Evolutionary conservation across 768 basidiomycete species (phyloP), one percentile per base, ranked within the genome.

Genomic region (Trametes coccinea): DNA sequence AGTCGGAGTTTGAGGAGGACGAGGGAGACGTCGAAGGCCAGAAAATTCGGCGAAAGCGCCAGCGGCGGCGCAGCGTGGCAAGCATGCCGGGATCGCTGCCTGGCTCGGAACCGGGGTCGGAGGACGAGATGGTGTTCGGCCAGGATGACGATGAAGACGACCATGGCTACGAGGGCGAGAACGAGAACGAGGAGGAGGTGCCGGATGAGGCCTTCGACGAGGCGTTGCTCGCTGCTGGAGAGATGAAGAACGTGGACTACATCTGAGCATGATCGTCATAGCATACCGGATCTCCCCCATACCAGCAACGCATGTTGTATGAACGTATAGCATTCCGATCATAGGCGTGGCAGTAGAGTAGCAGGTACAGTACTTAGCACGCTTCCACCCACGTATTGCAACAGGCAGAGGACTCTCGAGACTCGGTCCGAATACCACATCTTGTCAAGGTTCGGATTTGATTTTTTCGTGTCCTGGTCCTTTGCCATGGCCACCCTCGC

Each of bases 31-130:
- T 73, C 11, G 73, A 77, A 47, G 31, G 68, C 27, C 82, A 80
- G 14, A 75, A 70, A 66, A 77, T 74, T 71, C 72, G 75, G 66
- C 71, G 73, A 59, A 76, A 73, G 61, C 71, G 81, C 43, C 65
- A 71, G 54, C 77, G 88, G 64, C 78, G 82, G 63, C 79, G 82
- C 69, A 92, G 92, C 64, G 83, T 89, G 73, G 84, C 85, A 45
- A 93, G 92, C 70, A 93, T 95, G 89, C 93, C 92, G 11, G 93
- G 93, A 33, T 89, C 90, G 22, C 73, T 93, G 61, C 78, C 78
- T 6, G 77, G 77, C 6, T 74, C 73, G n/a, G 56, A 62, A 45
- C 64, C 64, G 17, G 65, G 65, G n/a, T 68, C 67, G 29, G 84
- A 88, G 60, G 70, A 72, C 53, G 83, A 88, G 63, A 78, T 81